A percentile compares a stretch with the other conserved stretches of the same genome.
phyloP scores from a whole-genome alignment of 2,329 filamentous ascomycete species.

The Lomentospora prolificans region DNA sequence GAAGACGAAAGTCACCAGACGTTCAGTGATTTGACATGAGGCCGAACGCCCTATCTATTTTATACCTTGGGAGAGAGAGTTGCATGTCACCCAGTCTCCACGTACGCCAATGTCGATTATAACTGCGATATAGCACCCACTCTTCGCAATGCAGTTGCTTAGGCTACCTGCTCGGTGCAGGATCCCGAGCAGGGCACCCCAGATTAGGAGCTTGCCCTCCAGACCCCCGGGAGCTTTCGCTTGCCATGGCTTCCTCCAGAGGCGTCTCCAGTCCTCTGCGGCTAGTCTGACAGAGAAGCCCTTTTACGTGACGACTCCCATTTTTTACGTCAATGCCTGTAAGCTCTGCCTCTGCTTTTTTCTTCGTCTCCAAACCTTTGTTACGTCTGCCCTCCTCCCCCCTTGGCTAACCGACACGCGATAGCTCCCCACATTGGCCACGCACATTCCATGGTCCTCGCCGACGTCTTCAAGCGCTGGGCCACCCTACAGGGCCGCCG shows the following conservation, averaged over 20 bases:
- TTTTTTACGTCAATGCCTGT: slow-evolving; percentile 98
- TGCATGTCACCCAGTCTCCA: too few relatives aligned
- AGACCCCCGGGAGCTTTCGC: background rate
- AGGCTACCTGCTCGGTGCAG: slow-evolving; percentile 5
- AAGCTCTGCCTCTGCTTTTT: too few relatives aligned
- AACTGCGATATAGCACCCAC: too few relatives aligned
- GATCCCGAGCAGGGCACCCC: background rate
- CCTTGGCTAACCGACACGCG: background rate
- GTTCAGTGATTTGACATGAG: too few relatives aligned
- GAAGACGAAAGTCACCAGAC: too few relatives aligned
- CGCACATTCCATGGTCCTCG: slow-evolving; percentile 83
- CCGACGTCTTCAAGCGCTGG: slow-evolving; percentile 91
- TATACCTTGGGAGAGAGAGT: too few relatives aligned
- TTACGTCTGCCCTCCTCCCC: background rate
- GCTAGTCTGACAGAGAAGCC: slow-evolving; percentile 51
- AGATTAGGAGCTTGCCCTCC: background rate
- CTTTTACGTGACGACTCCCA: slow-evolving; percentile 91
- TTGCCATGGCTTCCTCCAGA: background rate
- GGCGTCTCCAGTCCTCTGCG: slow-evolving; percentile 2
- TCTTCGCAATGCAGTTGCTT: slow-evolving; percentile 3
- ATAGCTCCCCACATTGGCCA: slow-evolving; percentile 88
- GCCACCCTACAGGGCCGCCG: slow-evolving; percentile 61
- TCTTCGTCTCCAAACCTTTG: too few relatives aligned
- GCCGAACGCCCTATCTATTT: too few relatives aligned
- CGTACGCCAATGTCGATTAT: too few relatives aligned